Percentiles rank a stretch among this genome's conserved stretches.
phyloP scores from a whole-genome alignment of 345 rosid species.

The Bruguiera gymnorhiza region DNA sequence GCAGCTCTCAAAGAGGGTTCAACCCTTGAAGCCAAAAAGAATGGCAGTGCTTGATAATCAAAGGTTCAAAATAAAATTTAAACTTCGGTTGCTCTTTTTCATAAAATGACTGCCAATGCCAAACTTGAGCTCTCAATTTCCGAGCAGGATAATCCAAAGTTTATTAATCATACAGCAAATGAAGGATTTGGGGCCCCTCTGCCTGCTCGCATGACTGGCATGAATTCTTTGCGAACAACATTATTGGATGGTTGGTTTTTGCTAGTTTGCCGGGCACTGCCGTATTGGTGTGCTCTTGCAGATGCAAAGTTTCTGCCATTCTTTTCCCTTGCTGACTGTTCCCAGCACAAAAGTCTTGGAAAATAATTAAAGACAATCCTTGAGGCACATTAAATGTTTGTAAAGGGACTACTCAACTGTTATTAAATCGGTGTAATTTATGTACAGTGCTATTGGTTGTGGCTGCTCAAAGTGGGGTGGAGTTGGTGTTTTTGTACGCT shows the following conservation, averaged over 20 bases:
- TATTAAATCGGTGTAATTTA: slow-evolving; percentile 29
- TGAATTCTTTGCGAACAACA: slow-evolving; percentile 24
- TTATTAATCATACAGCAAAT: slow-evolving; percentile 10
- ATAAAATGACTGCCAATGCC: slow-evolving; percentile 14
- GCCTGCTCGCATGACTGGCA: slow-evolving; percentile 16
- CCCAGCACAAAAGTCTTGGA: slow-evolving; percentile 14
- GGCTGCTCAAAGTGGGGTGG: slow-evolving; percentile 14
- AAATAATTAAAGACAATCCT: slow-evolving; percentile 23
- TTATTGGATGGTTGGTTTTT: slow-evolving; percentile 27
- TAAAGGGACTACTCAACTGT: slow-evolving; percentile 29
- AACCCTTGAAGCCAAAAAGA: slow-evolving; percentile 55
- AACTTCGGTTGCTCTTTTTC: slow-evolving; percentile 11
- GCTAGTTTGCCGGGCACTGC: slow-evolving; percentile 15
- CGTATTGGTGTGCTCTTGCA: slow-evolving; percentile 2
- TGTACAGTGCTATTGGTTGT: slow-evolving; percentile 31
- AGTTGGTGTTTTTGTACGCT: slow-evolving; percentile 8
- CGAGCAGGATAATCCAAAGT: slow-evolving; percentile 5
- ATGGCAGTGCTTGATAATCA: slow-evolving; percentile 17
- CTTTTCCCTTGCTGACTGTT: slow-evolving; percentile 22
- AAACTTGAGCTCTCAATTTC: slow-evolving; percentile 18
- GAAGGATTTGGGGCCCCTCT: slow-evolving; percentile 6
- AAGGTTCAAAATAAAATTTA: slow-evolving; percentile 8
- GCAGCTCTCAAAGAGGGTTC: slow-evolving; percentile 67
- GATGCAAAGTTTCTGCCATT: slow-evolving; percentile 12
- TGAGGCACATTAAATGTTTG: slow-evolving; percentile 31